Conservation (phyloP, 805 yeast genomes). For the Schwanniomyces polymorphus region DNA sequence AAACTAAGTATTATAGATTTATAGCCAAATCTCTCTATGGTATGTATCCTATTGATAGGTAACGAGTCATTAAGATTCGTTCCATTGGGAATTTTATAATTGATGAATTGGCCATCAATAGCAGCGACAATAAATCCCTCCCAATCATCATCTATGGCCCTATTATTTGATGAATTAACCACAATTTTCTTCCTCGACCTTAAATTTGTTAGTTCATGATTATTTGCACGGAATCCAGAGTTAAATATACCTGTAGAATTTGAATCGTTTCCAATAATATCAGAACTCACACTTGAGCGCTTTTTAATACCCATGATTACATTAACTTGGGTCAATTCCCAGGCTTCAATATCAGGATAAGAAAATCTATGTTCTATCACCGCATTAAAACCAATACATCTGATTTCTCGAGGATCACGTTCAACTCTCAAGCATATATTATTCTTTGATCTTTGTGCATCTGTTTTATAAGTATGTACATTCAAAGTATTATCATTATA, state of each 20-base stretch:
- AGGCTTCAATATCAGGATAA: constrained; percentile 65
- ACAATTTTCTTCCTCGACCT: constrained; percentile 12
- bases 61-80: constrained; percentile 36
- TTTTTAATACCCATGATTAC: constrained; percentile 60
- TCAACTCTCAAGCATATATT: constrained; percentile 86
- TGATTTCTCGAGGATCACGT: constrained; percentile 87
- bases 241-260: neutral
- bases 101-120: constrained; percentile 61
- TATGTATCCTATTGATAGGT: constrained; percentile 59
- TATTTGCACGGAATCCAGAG: constrained; percentile 1
- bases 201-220: constrained; percentile 17
- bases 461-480: constrained; percentile 71
- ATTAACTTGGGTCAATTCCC: constrained; percentile 80
- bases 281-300: constrained; percentile 16
- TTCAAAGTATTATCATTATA: constrained; percentile 55
- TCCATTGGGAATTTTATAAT: constrained; percentile 58
- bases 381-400: constrained; percentile 83
- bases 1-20: constrained; percentile 74
- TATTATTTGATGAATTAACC: neutral
- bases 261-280: neutral
- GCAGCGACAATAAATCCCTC: constrained; percentile 77
- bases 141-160: constrained; percentile 42
- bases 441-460: constrained; percentile 67
- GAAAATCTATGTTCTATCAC: constrained; percentile 71
- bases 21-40: constrained; percentile 70